Evolutionary conservation across 805 yeast species (phyloP).

Genomic region (Metschnikowia picachoensis): DNA sequence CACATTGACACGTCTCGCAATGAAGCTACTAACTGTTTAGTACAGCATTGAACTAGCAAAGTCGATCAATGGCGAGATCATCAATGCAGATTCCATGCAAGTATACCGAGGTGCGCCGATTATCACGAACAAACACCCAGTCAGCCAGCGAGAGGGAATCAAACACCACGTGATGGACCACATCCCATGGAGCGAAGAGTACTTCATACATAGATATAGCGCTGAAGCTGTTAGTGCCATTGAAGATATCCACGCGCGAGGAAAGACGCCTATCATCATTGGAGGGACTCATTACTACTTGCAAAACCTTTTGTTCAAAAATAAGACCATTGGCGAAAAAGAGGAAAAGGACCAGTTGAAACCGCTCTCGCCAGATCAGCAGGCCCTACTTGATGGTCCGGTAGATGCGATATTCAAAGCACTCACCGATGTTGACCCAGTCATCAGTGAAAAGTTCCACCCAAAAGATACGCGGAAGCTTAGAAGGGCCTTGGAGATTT

Average conservation of each 20-base stretch:
- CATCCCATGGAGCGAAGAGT: constrained; percentile 74
- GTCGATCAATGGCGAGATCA: constrained; percentile 76
- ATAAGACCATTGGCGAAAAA: constrained; percentile 52
- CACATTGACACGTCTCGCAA: neutral
- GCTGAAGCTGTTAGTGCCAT: constrained; percentile 64
- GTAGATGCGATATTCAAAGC: constrained; percentile 46
- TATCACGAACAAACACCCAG: constrained; percentile 91
- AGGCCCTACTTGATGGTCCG: constrained; percentile 51
- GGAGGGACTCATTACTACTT: constrained; percentile 97
- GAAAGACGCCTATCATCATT: constrained; percentile 80
- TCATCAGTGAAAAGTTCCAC: constrained; percentile 76
- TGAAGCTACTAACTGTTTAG: constrained; percentile 21
- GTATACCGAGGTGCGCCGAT: constrained; percentile 70
- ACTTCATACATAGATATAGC: constrained; percentile 74
- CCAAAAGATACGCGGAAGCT: constrained; percentile 84
- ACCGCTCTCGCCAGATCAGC: constrained; percentile 33
- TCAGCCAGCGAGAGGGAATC: constrained; percentile 67
- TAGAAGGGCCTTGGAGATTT: constrained; percentile 77
- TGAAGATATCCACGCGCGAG: constrained; percentile 58
- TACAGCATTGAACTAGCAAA: constrained; percentile 76
- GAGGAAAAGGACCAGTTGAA: constrained; percentile 21
- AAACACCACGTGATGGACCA: constrained; percentile 88
- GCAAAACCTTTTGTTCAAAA: constrained; percentile 69
- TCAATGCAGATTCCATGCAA: constrained; percentile 97
- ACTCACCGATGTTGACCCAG: constrained; percentile 60